These are phyloP conservation scores for Trichoderma breve DNA, from an alignment of 2,329 filamentous ascomycete species.

Conservation along the genomic window DNA sequence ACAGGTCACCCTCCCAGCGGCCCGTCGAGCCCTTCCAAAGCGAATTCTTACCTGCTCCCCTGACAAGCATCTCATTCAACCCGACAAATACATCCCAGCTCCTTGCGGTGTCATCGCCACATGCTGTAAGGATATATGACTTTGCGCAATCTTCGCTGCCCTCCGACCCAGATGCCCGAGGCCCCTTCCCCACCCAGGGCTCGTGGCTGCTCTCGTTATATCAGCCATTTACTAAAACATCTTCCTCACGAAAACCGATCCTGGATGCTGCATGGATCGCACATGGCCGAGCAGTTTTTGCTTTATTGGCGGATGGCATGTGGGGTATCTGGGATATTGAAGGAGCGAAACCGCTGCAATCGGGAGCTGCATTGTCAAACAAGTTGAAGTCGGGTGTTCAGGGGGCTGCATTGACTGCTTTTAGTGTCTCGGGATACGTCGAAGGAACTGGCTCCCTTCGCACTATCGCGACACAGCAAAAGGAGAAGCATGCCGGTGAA, in stretches of 20 bases:
- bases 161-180: conserved; percentile 49
- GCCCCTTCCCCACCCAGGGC: conserved; percentile 55
- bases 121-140: conserved; percentile 62
- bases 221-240: conserved; percentile 51
- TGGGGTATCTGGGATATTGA: conserved; percentile 69
- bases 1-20: conserved; percentile 31
- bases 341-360: conserved; percentile 48
- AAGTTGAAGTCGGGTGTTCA: conserved; percentile 52
- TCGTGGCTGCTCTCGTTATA: conserved; percentile 65
- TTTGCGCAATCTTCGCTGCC: conserved; percentile 54
- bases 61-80: conserved; percentile 60
- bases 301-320: conserved; percentile 60
- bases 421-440: conserved; percentile 57
- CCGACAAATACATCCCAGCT: conserved; percentile 58
- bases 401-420: conserved; percentile 58
- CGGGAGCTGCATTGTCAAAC: conserved; percentile 45
- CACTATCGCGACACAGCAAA: conserved; percentile 35
- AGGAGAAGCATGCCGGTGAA: conserved; percentile 43
- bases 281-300: conserved; percentile 57
- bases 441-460: conserved; percentile 59
- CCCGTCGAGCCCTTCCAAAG: conserved; percentile 56
- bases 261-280: conserved; percentile 62
- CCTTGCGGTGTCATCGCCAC: conserved; percentile 53
- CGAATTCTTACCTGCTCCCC: conserved; percentile 55
- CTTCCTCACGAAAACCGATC: conserved; percentile 56